Evolutionary conservation across 176 grass and related monocot genomes (phyloP).

Genomic region (Eleusine indica): DNA sequence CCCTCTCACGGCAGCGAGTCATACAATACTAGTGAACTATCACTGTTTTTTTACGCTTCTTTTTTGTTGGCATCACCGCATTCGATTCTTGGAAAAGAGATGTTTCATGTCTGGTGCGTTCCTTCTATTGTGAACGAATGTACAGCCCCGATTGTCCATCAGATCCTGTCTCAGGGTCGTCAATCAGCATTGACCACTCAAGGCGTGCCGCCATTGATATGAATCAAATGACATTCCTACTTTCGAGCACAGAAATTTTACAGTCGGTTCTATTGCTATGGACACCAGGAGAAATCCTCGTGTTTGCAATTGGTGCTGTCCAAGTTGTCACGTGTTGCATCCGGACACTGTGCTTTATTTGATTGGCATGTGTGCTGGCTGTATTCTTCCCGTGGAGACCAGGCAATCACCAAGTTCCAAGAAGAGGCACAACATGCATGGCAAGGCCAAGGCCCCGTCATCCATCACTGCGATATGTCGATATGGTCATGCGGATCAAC

Average conservation of each 20-base stretch:
- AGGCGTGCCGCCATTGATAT: no score
- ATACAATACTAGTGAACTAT: background rate
- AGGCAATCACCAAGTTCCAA: background rate
- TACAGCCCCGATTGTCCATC: background rate
- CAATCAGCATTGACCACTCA: background rate
- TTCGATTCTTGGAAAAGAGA: background rate
- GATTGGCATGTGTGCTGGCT: conserved; percentile 1
- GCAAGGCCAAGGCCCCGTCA: background rate
- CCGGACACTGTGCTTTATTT: background rate
- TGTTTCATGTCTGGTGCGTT: background rate
- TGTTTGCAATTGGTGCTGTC: background rate
- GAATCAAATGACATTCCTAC: no score
- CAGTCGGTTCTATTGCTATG: background rate
- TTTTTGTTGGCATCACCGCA: background rate
- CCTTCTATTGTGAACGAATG: background rate
- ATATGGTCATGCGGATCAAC: background rate
- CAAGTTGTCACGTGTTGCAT: background rate
- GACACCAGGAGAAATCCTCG: background rate
- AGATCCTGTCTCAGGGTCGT: background rate
- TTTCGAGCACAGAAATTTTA: background rate
- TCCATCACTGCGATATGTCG: background rate
- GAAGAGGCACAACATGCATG: background rate
- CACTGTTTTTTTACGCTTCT: background rate
- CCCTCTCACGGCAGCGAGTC: background rate
- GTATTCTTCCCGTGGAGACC: background rate